phyloP scores from a whole-genome alignment of 1,284 basidiomycete genomes.

The Phellopilus nigrolimitatus region DNA sequence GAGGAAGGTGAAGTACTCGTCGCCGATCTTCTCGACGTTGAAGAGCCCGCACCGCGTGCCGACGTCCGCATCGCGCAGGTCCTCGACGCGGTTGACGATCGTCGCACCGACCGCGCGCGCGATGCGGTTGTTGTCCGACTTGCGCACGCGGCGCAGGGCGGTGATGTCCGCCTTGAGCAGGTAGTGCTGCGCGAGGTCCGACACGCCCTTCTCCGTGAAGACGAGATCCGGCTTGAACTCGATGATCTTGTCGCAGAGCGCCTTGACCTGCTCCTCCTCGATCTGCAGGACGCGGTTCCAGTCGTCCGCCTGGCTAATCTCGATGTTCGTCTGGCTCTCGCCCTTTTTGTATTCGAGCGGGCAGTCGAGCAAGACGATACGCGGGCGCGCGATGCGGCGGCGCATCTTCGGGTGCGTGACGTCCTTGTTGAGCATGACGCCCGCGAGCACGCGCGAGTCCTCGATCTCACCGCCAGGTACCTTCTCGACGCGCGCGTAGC shows the following conservation, averaged over 20 bases:
- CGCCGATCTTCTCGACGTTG: conserved; percentile 95
- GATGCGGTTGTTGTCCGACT: conserved; percentile 98
- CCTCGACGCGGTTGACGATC: conserved; percentile 96
- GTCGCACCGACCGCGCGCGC: conserved; percentile 94
- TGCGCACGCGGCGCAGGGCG: conserved; percentile 90
- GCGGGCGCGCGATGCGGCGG: conserved; percentile 84
- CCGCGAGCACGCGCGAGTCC: conserved; percentile 81
- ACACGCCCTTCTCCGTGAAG: conserved; percentile 97
- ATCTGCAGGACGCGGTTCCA: conserved; percentile 93
- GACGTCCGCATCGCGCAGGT: conserved; percentile 87
- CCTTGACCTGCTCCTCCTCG: conserved; percentile 96
- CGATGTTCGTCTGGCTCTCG: conserved; percentile 98
- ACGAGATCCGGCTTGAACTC: conserved; percentile 95
- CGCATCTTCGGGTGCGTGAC: conserved; percentile 98
- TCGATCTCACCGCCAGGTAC: conserved; percentile 97
- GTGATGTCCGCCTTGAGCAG: conserved; percentile 88
- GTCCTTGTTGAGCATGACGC: conserved; percentile 99
- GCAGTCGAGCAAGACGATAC: conserved; percentile 91
- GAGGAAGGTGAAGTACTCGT: conserved; percentile 98
- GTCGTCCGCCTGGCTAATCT: conserved; percentile 92
- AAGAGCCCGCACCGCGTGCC: conserved; percentile 94
- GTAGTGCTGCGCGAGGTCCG: conserved; percentile 93
- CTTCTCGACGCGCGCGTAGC: conserved; percentile 97
- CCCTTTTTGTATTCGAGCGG: conserved; percentile 99
- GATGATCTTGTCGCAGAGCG: conserved; percentile 81